phyloP scores from a whole-genome alignment of 2,329 filamentous ascomycete species.

The Fusarium guadeloupense region DNA sequence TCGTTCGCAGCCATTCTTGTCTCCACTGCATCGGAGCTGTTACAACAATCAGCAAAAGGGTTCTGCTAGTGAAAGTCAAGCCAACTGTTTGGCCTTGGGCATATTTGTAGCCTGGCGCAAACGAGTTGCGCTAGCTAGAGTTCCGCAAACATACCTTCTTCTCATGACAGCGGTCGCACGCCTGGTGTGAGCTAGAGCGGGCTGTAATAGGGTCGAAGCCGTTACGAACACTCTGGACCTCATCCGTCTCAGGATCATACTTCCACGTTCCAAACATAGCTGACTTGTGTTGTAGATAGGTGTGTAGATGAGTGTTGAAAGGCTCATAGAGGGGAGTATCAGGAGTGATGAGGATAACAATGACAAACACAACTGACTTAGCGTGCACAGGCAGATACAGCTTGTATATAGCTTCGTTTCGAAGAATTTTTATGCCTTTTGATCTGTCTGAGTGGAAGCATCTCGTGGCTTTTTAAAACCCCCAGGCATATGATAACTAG shows the following conservation, averaged over 20 bases:
- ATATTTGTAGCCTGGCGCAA: background rate
- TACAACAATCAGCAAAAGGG: constrained; percentile 9
- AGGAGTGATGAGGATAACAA: background rate
- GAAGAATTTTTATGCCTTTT: constrained; percentile 8
- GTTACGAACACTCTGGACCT: constrained; percentile 50
- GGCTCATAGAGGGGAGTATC: constrained; percentile 11
- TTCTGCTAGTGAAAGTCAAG: background rate
- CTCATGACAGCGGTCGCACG: constrained; percentile 52
- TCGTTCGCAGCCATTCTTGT: constrained; percentile 50
- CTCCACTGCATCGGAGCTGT: constrained; percentile 52
- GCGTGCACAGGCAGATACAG: constrained; percentile 1
- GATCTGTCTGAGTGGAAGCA: constrained; percentile 33
- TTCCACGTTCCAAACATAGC: constrained; percentile 53
- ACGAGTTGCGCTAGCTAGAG: constrained; percentile 1
- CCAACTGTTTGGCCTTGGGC: constrained; percentile 7
- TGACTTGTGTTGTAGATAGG: constrained; percentile 1
- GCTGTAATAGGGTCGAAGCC: constrained; percentile 51
- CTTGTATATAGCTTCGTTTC: constrained; percentile 6
- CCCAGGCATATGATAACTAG: constrained; percentile 16
- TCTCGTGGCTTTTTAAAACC: constrained; percentile 32
- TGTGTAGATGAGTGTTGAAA: constrained; percentile 7
- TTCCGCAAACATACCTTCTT: constrained; percentile 47
- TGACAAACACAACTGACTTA: constrained; percentile 12
- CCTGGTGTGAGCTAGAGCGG: constrained; percentile 51
- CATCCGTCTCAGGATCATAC: constrained; percentile 50